phyloP scores from a whole-genome alignment of 1,284 basidiomycete genomes.

The Papiliotrema terrestris region DNA sequence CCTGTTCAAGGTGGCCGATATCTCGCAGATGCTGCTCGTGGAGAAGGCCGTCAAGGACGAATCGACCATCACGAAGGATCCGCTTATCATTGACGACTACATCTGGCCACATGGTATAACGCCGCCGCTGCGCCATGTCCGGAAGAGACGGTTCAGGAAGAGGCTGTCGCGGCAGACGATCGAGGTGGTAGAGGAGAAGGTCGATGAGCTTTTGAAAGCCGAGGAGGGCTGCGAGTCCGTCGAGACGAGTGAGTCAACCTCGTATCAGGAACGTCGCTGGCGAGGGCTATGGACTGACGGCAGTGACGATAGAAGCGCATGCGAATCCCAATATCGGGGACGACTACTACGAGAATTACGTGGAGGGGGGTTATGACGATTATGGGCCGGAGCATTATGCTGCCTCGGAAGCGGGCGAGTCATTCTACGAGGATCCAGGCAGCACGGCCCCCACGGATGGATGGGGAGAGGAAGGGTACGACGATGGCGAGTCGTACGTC shows the following conservation, averaged over 20 bases:
- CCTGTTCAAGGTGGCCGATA: constrained; percentile 98
- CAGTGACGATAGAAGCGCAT: constrained; percentile 40
- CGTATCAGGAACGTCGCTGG: background rate
- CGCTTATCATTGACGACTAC: constrained; percentile 90
- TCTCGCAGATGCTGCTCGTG: constrained; percentile 89
- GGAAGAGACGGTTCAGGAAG: constrained; percentile 91
- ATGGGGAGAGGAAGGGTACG: constrained; percentile 43
- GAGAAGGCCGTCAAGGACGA: constrained; percentile 72
- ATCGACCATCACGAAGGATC: constrained; percentile 54
- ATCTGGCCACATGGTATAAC: constrained; percentile 97
- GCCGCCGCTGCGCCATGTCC: constrained; percentile 83
- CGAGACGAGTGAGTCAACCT: constrained; percentile 22
- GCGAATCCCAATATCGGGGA: constrained; percentile 39
- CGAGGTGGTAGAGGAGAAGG: constrained; percentile 94
- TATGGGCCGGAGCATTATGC: constrained; percentile 54
- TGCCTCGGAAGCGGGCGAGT: constrained; percentile 59
- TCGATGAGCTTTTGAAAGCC: constrained; percentile 82
- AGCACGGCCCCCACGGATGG: constrained; percentile 34
- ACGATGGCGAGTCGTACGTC: constrained; percentile 42
- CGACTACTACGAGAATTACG: constrained; percentile 26
- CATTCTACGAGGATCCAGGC: constrained; percentile 57
- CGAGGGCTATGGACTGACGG: background rate
- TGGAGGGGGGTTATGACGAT: constrained; percentile 45
- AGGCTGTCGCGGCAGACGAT: constrained; percentile 62
- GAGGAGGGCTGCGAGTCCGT: constrained; percentile 68